These are phyloP conservation scores for Rhododendron kiyosumense DNA, from an alignment of 148 eudicot species.

Conservation along the genomic window DNA sequence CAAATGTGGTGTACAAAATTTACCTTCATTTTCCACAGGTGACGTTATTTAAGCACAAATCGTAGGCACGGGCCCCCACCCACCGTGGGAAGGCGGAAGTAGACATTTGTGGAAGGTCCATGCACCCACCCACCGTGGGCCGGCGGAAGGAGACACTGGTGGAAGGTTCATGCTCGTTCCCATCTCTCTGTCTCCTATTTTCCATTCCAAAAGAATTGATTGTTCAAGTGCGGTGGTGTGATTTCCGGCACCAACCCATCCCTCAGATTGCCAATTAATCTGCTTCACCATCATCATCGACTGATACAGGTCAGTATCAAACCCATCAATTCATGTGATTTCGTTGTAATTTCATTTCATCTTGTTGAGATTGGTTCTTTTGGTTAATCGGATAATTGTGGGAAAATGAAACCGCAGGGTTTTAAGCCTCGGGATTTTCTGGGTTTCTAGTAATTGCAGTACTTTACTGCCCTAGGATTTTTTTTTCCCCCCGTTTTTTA, in stretches of 20 bases:
- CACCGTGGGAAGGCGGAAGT: not conserved
- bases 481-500: not conserved
- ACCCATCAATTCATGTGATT: not conserved
- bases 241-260: not conserved
- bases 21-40: too few relatives aligned
- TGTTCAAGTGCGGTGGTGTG: not conserved
- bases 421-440: not conserved
- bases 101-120: not conserved
- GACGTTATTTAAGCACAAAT: too few relatives aligned
- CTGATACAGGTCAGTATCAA: not conserved
- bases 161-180: conserved; percentile 25
- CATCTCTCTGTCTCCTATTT: not conserved
- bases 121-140: too few relatives aligned
- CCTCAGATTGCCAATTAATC: not conserved
- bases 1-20: too few relatives aligned
- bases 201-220: not conserved
- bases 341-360: not conserved
- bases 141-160: too few relatives aligned
- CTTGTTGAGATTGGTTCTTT: not conserved
- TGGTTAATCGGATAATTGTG: not conserved
- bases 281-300: not conserved
- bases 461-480: too few relatives aligned
- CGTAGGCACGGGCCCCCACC: not conserved
- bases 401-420: not conserved
- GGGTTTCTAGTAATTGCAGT: conserved; percentile 1